Conservation (phyloP, 208 protist species). For the Trypanosoma theileri region DNA sequence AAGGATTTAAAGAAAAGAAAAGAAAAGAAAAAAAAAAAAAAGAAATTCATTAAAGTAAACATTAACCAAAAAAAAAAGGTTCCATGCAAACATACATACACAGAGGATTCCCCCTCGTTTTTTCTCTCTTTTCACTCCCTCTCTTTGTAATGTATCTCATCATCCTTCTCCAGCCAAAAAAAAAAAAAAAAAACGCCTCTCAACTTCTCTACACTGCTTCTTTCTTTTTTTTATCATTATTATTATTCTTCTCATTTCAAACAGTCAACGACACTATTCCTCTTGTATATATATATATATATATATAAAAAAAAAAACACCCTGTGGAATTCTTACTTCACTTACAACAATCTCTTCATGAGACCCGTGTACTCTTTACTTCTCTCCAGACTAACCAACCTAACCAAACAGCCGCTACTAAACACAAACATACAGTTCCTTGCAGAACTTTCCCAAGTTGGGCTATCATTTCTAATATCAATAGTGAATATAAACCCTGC, state of each 20-base stretch:
- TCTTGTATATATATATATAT: background rate
- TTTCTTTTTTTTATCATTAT: too few relatives aligned
- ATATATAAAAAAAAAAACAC: background rate
- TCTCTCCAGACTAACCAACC: constrained; percentile 15
- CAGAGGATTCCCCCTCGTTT: background rate
- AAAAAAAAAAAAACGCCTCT: background rate
- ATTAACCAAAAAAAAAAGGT: background rate
- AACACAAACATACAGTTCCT: constrained; percentile 8
- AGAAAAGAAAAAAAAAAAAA: too few relatives aligned
- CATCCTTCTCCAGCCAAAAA: background rate
- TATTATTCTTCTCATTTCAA: too few relatives aligned
- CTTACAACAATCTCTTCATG: background rate
- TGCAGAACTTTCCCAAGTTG: constrained; percentile 9
- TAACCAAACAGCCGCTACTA: constrained; percentile 16
- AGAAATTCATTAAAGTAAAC: too few relatives aligned
- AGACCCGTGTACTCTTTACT: background rate
- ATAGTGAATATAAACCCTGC: background rate
- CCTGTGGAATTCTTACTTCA: background rate
- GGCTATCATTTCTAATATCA: constrained; percentile 13
- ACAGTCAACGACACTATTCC: background rate
- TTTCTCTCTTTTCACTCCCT: too few relatives aligned
- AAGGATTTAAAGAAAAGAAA: background rate
- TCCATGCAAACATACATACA: background rate
- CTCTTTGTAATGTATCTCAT: too few relatives aligned
- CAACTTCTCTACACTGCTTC: too few relatives aligned